Conservation (phyloP, 139 green algal species). For the Yamagishiella unicocca region DNA sequence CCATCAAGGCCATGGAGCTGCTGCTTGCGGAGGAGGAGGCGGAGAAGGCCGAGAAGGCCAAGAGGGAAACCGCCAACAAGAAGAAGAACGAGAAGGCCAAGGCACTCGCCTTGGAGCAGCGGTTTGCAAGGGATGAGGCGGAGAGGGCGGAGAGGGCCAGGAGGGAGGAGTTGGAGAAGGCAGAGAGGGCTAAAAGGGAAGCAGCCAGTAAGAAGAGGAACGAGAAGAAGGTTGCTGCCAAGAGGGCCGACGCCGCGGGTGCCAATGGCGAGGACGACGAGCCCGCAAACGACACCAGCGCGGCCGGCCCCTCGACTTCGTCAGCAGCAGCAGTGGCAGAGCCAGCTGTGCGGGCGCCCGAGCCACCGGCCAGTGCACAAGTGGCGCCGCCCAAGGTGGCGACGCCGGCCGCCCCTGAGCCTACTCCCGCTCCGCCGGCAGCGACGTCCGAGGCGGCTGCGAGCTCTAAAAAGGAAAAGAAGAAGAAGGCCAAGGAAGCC, state of each 20-base stretch:
- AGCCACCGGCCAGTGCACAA: neutral
- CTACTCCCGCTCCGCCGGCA: neutral
- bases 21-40: neutral
- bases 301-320: neutral
- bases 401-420: neutral
- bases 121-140: neutral
- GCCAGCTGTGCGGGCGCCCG: neutral
- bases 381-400: neutral
- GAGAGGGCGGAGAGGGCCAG: conserved; percentile 9
- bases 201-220: neutral
- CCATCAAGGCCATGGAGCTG: neutral
- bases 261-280: neutral
- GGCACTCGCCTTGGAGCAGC: neutral
- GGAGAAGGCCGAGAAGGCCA: conserved; percentile 20
- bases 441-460: neutral
- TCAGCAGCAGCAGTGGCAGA: neutral
- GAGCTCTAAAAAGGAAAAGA: conserved; percentile 22
- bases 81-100: neutral
- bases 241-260: neutral
- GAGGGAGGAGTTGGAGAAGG: neutral
- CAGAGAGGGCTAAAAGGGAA: neutral
- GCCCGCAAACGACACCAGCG: too few species aligned
- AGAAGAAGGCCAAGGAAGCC: conserved; percentile 18
- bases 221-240: neutral
- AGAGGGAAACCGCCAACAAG: neutral